phyloP scores from a whole-genome alignment of 164 flowering plant species.

The Warburgia ugandensis region DNA sequence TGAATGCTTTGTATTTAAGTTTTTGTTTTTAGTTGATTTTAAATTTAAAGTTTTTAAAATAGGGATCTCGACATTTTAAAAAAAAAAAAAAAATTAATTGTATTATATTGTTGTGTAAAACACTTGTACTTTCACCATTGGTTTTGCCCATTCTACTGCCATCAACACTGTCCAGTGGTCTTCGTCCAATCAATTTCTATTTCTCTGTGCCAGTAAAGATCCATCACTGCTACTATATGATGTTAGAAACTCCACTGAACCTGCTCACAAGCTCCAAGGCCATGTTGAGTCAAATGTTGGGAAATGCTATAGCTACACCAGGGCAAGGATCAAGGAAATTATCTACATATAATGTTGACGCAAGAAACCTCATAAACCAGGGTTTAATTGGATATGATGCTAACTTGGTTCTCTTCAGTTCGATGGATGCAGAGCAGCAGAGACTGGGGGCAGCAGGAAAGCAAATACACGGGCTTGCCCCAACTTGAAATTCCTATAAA shows the following conservation, averaged over 20 bases:
- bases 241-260: constrained; percentile 4
- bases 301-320: constrained; percentile 9
- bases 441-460: constrained; percentile 7
- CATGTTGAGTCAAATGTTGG: constrained; percentile 1
- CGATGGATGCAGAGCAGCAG: neutral
- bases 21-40: no score
- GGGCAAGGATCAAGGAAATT: constrained; percentile 11
- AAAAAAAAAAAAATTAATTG: no score
- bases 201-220: constrained; percentile 10
- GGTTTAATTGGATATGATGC: constrained; percentile 10
- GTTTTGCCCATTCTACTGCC: constrained; percentile 7
- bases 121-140: constrained; percentile 5
- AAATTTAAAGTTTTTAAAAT: no score
- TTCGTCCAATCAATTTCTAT: constrained; percentile 1
- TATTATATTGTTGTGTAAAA: no score
- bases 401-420: constrained; percentile 1
- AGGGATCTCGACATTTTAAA: no score
- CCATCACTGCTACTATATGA: constrained; percentile 11
- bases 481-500: no score
- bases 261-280: constrained; percentile 8
- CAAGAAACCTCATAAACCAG: constrained; percentile 1
- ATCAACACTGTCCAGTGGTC: constrained; percentile 9
- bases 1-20: no score
- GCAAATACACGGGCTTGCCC: constrained; percentile 12
- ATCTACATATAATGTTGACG: constrained; percentile 5